Evolutionary conservation across 768 basidiomycete genomes (phyloP), one percentile per base, ranked within the genome.

Genomic region (Boletus rufocinnamomeus): DNA sequence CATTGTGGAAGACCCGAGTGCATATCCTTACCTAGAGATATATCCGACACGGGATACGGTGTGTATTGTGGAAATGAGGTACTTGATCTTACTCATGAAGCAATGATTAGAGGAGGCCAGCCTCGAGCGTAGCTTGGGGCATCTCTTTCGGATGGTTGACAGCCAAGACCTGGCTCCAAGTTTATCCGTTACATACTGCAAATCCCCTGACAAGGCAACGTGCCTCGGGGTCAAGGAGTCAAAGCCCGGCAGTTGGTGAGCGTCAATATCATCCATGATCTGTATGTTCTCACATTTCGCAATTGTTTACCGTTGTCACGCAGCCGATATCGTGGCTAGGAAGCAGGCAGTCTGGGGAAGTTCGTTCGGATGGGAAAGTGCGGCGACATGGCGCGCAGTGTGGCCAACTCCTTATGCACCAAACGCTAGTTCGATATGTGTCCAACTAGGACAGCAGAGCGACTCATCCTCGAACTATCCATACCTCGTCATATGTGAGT

Each of bases 281-380:
- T 61, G 10, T 5, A 21, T 45, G 40, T 55, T 37, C 59, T 61
- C 43, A 51, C 17, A 19, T 75, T 75, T 49, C 79, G 83, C 13
- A 85, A 35, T 83, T 21, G 81, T 87, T 66, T 67, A 83, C 32
- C 81, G 76, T 9, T 23, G 10, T 43, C 68, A 19, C 71, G 57
- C 77, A 87, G 47, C 77, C 82, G 73, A 69, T 79, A 34, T 25
- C 32, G 30, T 32, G 10, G 30, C 80, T 82, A 34, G 78, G 80
- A 65, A 72, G 65, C 40, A 84, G 82, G 74, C 76, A 5, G 81
- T 83, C 11, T 59, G 25, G 79, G 59, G 57, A 44, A 52, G 19
- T 50, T 65, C 68, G 25, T 67, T 66, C 6, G 65, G 65, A 50
- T 67, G 62, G 65, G 50, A 57, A 35, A 56, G 6, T 30, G 59